Base-by-base conservation (phyloP, 331 rosid genomes). In the Phaseolus coccineus region DNA sequence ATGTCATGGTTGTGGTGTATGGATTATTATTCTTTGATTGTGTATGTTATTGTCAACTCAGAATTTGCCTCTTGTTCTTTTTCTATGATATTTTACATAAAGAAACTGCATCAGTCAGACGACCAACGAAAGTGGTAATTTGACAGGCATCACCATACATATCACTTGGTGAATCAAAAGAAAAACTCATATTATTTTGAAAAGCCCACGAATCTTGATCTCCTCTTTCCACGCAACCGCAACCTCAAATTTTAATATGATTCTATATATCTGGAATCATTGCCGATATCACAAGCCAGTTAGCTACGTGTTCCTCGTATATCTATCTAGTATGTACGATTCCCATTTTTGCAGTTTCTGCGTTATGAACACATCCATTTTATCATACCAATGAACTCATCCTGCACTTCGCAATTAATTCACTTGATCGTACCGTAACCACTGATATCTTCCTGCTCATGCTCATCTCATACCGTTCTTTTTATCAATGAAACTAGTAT, bases 171-270 rank as follows among this genome's bases (percentile, higher is more conserved):
- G 33, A 27, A 24, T 40, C 57, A 24, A 24, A 9, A 9, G 15
- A 6, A 13, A 46, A 61, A 58, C 28, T 61, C 63, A 31, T 31
- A 31, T 76, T 61, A 30, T 61, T 61, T 16, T 46, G 25, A 22
- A 76, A 47, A 63, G 39, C 15, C 0, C 15, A 56, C 24, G 59
- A 67, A 13, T 42, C 61, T 30, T 31, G 39, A 28, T 30, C 51
- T 27, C 31, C n/a, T 78, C 68, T 69, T 56, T 77, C 66, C 74
- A 77, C 81, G 74, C 74, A 61, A 75, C 40, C 28, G 64, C 73
- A 64, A 64, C 2, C 35, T 76, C 53, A 22, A 13, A 7, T 56
- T 42, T 9, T 61, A 56, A 42, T 61, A 30, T 28, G 53, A 28
- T 75, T 61, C 24, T 27, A 14, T 46, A 14, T 46, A 25, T 39